Conservation (phyloP, 192 early-diverging fungal species). For the Phlyctochytrium planicorne region DNA sequence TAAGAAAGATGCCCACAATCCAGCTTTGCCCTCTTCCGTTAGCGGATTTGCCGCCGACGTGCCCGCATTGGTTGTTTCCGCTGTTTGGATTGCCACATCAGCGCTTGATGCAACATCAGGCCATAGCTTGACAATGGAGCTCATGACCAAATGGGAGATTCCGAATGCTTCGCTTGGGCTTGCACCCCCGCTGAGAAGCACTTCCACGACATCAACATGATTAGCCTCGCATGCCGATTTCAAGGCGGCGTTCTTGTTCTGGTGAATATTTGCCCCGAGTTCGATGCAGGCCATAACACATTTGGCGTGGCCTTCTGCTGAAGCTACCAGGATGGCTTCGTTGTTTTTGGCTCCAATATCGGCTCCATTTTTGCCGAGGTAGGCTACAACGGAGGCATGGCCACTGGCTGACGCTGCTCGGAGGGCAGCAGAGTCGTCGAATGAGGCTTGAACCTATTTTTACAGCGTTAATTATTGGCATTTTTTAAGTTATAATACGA, state of each 20-base stretch:
- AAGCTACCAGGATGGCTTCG: neutral
- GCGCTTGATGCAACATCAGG: too few relatives aligned
- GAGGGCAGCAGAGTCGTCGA: constrained; percentile 1
- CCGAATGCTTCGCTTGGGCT: neutral
- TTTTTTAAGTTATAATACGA: too few relatives aligned
- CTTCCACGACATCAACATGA: neutral
- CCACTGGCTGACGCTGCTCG: neutral
- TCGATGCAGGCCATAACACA: neutral
- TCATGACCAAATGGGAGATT: neutral
- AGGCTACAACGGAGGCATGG: neutral
- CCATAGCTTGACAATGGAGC: neutral
- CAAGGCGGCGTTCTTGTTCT: neutral
- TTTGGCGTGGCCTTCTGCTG: neutral
- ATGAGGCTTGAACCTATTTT: too few relatives aligned
- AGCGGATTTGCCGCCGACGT: too few relatives aligned
- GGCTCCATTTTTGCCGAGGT: neutral
- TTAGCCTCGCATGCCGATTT: neutral
- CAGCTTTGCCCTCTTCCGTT: too few relatives aligned
- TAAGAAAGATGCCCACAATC: too few relatives aligned
- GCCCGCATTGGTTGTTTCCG: too few relatives aligned
- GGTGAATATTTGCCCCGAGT: neutral
- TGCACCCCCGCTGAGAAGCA: neutral
- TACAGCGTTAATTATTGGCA: too few relatives aligned
- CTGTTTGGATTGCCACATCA: too few relatives aligned
- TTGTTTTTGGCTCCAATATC: neutral